Conservation (phyloP, 2,329 filamentous ascomycete species). For the Niveomyces coronatus region DNA sequence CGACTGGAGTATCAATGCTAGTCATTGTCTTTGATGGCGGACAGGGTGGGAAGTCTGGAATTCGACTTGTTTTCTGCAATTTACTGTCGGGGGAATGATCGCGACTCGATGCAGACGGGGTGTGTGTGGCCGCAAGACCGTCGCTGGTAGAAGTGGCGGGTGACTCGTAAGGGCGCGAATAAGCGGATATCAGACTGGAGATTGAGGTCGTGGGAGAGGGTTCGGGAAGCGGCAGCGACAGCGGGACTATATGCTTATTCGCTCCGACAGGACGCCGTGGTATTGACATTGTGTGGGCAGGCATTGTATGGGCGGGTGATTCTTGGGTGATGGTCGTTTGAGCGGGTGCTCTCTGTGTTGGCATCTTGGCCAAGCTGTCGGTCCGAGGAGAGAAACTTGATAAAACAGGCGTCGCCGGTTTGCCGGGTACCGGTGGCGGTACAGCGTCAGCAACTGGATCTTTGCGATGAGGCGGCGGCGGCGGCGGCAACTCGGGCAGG, state of each 20-base stretch:
- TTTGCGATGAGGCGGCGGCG: constrained; percentile 18
- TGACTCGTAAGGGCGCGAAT: constrained; percentile 37
- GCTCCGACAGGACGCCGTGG: constrained; percentile 16
- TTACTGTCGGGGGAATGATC: constrained; percentile 7
- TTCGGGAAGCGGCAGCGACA: constrained; percentile 14
- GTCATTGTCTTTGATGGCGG: constrained; percentile 1
- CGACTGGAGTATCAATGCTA: constrained; percentile 14
- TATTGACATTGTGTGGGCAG: constrained; percentile 10
- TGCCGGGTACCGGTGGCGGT: constrained; percentile 12
- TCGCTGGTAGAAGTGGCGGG: constrained; percentile 31
- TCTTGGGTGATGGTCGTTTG: too few relatives aligned
- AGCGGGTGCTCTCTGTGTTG: too few relatives aligned
- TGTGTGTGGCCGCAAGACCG: constrained; percentile 27
- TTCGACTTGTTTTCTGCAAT: constrained; percentile 4
- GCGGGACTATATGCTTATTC: constrained; percentile 11
- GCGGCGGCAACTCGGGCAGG: constrained; percentile 15
- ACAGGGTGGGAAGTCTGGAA: not conserved
- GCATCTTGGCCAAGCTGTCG: constrained; percentile 12
- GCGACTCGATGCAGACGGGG: constrained; percentile 15
- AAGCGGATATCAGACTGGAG: constrained; percentile 45
- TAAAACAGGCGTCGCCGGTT: constrained; percentile 9
- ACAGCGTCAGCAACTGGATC: constrained; percentile 13
- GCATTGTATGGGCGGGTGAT: too few relatives aligned
- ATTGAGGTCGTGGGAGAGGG: constrained; percentile 38
- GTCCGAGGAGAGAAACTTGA: constrained; percentile 8